Evolutionary conservation across 768 basidiomycete species (phyloP), one percentile per base, ranked within the genome.

Genomic region (Neoboletus subvelutipes): DNA sequence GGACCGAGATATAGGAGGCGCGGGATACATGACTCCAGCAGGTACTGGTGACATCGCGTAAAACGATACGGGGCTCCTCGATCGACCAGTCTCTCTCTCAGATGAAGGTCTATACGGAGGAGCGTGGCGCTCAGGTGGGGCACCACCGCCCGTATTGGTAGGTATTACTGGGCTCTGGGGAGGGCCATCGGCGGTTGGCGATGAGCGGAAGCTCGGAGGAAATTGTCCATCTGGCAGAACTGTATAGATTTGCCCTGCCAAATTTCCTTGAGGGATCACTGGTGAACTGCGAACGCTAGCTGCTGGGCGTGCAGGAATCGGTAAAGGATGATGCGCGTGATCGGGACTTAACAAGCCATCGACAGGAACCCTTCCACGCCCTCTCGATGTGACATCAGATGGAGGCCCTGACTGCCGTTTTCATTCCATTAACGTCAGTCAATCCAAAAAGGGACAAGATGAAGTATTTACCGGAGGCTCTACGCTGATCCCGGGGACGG

Each of bases 321-420:
- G 71, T 15, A 72, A 54, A 1, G 72, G 64, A 18, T 42, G 62
- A 50, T 73, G 37, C 37, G 71, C 71, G 12, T 72, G 70, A 33
- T 72, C 71, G 11, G 71, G 71, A 52, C 71, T 72, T n/a, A 72
- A 39, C 26, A 72, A 41, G 29, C 61, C 64, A 55, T 24, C 57
- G 29, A 22, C 13, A 43, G 64, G 28, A 34, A 53, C 13, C 13
- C 51, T 28, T 31, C 54, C 56, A 31, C 42, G 66, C 12, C 63
- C 68, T 22, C 71, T 63, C 13, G 71, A 73, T 31, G 71, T 70
- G 6, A 68, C 72, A 55, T 72, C 71, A 22, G 71, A 72, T 17
- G 72, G 56, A 22, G 72, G 60, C 53, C 70, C 57, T 45, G 71
- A 73, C 71, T 72, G 11, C 49, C 57, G 15, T 36, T 55, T 54